Evolutionary conservation across 208 protist genomes (phyloP).

Genomic region (Angomonas ambiguus): DNA sequence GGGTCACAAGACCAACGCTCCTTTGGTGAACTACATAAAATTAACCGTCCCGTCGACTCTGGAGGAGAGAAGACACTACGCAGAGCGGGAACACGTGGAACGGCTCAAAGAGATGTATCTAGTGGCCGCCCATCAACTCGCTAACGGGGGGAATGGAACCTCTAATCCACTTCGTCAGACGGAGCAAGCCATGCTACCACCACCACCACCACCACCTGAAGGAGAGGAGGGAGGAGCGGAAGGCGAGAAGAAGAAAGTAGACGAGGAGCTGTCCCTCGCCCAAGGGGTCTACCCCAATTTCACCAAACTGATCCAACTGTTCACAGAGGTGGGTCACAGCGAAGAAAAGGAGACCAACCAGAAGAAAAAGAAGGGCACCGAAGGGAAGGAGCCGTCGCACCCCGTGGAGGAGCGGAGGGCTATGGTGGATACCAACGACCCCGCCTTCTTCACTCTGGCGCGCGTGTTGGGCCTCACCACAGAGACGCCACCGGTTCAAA

Average conservation of each 20-base stretch:
- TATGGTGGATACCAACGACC: background rate
- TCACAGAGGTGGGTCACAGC: background rate
- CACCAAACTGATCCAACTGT: background rate
- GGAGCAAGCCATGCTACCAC: background rate
- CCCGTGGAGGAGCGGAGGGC: background rate
- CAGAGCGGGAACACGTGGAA: background rate
- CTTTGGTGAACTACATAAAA: slow-evolving; percentile 1
- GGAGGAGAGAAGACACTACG: background rate
- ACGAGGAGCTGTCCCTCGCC: background rate
- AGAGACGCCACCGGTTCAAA: background rate
- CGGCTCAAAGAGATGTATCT: background rate
- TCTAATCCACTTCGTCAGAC: slow-evolving; percentile 1
- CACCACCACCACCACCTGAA: background rate
- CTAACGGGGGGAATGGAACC: background rate
- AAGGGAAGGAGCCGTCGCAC: background rate
- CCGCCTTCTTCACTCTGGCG: slow-evolving; percentile 5
- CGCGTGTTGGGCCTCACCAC: slow-evolving; percentile 12
- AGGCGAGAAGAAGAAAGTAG: background rate
- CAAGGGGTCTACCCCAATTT: background rate
- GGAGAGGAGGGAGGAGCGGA: background rate
- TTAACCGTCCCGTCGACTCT: background rate
- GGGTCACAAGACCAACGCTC: background rate
- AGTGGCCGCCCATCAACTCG: background rate
- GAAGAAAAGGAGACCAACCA: background rate
- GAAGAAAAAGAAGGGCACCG: background rate